A percentile compares a stretch with the other conserved stretches of the same genome.
phyloP scores from a whole-genome alignment of 2,329 filamentous ascomycete species.

The Fusarium devonianum region DNA sequence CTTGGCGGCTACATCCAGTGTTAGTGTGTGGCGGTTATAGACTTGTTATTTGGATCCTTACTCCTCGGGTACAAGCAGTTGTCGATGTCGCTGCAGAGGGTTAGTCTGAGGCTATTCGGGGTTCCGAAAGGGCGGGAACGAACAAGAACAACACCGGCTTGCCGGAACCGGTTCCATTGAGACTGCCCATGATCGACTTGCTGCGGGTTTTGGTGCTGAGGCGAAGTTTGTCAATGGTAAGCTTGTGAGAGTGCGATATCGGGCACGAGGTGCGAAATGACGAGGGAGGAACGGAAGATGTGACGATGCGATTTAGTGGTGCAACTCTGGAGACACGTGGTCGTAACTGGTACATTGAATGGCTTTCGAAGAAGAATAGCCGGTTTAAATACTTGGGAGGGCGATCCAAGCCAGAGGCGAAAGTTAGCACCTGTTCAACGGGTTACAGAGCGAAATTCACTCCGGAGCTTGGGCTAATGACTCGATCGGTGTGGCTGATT shows the following conservation, averaged over 20 bases:
- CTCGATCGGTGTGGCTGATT: conserved; percentile 38
- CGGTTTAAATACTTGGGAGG: conserved; percentile 13
- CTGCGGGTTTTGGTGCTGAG: conserved; percentile 11
- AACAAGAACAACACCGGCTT: conserved; percentile 57
- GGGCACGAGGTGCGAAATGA: conserved; percentile 20
- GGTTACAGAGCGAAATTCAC: conserved; percentile 13
- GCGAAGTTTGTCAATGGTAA: conserved; percentile 15
- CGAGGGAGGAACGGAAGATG: conserved; percentile 13
- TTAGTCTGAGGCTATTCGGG: conserved; percentile 13
- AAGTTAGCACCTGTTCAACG: conserved; percentile 19
- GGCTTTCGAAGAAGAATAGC: conserved; percentile 10
- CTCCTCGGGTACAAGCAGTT: conserved; percentile 95
- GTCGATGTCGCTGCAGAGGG: conserved; percentile 84
- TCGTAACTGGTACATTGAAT: conserved; percentile 35
- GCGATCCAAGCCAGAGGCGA: conserved; percentile 20
- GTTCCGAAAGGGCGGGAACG: conserved; percentile 11
- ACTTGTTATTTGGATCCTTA: conserved; percentile 49
- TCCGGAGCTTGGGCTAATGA: conserved; percentile 26
- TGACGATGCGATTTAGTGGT: conserved; percentile 29
- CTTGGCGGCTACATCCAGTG: conserved; percentile 63
- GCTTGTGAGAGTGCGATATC: conserved; percentile 17
- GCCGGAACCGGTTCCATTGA: conserved; percentile 44
- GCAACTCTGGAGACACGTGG: conserved; percentile 32
- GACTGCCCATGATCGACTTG: conserved; percentile 42
- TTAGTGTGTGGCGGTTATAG: conserved; percentile 13